These are phyloP conservation scores for Backusella tarrabulga DNA, from an alignment of 192 early-diverging fungal genomes.

Conservation along the genomic window DNA sequence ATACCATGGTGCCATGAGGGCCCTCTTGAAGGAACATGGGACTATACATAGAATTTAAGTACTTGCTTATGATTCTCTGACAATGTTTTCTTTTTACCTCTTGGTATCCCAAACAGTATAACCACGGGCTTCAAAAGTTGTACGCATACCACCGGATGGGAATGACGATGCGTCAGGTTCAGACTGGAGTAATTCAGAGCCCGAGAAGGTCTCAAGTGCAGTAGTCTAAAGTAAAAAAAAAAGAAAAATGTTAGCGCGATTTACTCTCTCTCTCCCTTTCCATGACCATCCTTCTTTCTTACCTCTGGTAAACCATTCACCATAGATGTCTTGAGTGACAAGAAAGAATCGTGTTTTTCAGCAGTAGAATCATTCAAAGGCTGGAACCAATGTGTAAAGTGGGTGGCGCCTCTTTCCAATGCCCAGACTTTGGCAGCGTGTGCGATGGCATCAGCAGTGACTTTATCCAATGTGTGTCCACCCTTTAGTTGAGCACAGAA, in stretches of 20 bases:
- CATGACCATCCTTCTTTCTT: background rate
- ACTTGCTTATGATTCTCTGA: background rate
- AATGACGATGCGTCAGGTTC: slow-evolving; percentile 99
- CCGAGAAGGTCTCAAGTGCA: slow-evolving; percentile 96
- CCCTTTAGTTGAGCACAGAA: slow-evolving; percentile 95
- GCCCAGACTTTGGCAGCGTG: slow-evolving; percentile 98
- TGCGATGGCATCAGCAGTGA: slow-evolving; percentile 97
- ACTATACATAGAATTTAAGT: slow-evolving; percentile 32
- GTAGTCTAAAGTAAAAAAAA: slow-evolving; percentile 32
- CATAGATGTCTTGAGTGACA: slow-evolving; percentile 83
- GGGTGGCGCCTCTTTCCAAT: slow-evolving; percentile 94
- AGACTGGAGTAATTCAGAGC: slow-evolving; percentile 94
- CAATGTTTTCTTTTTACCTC: slow-evolving; percentile 26
- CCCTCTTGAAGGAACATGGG: slow-evolving; percentile 95
- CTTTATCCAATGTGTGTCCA: slow-evolving; percentile 83
- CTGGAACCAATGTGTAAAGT: slow-evolving; percentile 99
- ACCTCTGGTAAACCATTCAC: slow-evolving; percentile 86
- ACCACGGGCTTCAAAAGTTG: slow-evolving; percentile 98
- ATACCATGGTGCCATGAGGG: slow-evolving; percentile 87
- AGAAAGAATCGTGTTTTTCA: slow-evolving; percentile 99
- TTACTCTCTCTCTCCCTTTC: background rate
- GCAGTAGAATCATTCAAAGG: slow-evolving; percentile 98
- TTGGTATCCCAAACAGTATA: slow-evolving; percentile 99
- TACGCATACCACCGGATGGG: slow-evolving; percentile 96
- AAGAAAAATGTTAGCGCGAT: background rate